Conservation (phyloP, 345 rosid species). For the Triadica sebifera region DNA sequence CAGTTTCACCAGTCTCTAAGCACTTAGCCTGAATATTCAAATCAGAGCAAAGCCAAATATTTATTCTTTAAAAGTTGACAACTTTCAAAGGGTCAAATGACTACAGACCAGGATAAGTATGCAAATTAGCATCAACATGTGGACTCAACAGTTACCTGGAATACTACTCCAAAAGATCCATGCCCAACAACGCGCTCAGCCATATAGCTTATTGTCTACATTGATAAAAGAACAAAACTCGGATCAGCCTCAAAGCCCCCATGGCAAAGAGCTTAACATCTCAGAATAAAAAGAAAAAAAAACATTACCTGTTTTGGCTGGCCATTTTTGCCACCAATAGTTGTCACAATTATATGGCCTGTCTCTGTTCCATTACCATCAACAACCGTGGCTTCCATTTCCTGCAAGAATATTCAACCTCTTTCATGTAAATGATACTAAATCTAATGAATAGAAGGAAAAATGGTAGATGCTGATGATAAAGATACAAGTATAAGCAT, state of each 20-base stretch:
- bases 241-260: not conserved
- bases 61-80: not conserved
- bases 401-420: slow-evolving; percentile 38
- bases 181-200: slow-evolving; percentile 96
- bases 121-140: not conserved
- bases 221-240: slow-evolving; percentile 6
- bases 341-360: slow-evolving; percentile 81
- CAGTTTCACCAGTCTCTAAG: slow-evolving; percentile 93
- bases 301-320: slow-evolving; percentile 75
- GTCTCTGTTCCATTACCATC: slow-evolving; percentile 85
- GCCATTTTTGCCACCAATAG: slow-evolving; percentile 76
- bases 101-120: not conserved
- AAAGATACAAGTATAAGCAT: not conserved
- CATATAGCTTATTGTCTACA: slow-evolving; percentile 89
- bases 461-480: not conserved
- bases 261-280: not conserved
- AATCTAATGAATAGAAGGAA: not conserved
- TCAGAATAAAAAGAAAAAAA: not conserved
- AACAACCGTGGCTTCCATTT: slow-evolving; percentile 79
- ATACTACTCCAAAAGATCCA: slow-evolving; percentile 95
- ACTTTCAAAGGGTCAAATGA: not conserved
- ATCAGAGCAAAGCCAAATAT: slow-evolving; percentile 3
- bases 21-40: slow-evolving; percentile 69
- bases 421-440: not conserved
- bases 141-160: slow-evolving; percentile 54